Base-by-base conservation (phyloP, 2,329 filamentous ascomycete genomes). In the Curvularia sp. region DNA sequence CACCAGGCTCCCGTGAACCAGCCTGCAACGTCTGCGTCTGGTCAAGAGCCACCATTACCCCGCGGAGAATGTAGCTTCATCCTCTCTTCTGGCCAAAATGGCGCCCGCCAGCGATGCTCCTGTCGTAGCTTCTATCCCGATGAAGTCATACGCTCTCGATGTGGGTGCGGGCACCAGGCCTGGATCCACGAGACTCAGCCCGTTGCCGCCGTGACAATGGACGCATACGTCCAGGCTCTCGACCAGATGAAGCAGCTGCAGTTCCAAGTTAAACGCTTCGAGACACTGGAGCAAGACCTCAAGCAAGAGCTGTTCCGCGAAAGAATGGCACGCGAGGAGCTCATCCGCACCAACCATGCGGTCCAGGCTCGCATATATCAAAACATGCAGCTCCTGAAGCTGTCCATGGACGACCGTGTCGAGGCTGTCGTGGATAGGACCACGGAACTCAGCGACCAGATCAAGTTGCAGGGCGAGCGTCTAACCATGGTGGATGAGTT, bases 101-200 rank as follows among this genome's bases (percentile, higher is more conserved):
- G 61, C 53, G 53, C 64, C 35, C 71, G 73, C 33, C 71, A 81
- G 66, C 76, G 76, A 57, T 82, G 80, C 64, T 63, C 74, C n/a
- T 82, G 80, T 58, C 78, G 79, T 50, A 76, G 74, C 65, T 82
- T 79, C 71, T 77, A 75, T 12, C 78, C 78, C 4, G 73, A 76
- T 51, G 62, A 73, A 9, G 54, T 71, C 12, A 67, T 78, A 20
- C 74, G 74, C 61, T 78, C 78, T n/a, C 74, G 68, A 49, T 82
- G 80, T 61, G 79, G 79, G 20, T 82, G 80, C 63, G 79, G 80
- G 13, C 80, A 82, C 66, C 79, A 80, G 66, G 79, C 80, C 64
- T 82, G 79, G 75, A 77, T 78, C 61, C 80, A 82, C 62, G 76
- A 77, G 58, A 65, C 69, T 5, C 71, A 78, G 57, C 71, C 74